Evolutionary conservation across 129 eudicot genomes (phyloP).

Genomic region (Flaveria ramosissima): DNA sequence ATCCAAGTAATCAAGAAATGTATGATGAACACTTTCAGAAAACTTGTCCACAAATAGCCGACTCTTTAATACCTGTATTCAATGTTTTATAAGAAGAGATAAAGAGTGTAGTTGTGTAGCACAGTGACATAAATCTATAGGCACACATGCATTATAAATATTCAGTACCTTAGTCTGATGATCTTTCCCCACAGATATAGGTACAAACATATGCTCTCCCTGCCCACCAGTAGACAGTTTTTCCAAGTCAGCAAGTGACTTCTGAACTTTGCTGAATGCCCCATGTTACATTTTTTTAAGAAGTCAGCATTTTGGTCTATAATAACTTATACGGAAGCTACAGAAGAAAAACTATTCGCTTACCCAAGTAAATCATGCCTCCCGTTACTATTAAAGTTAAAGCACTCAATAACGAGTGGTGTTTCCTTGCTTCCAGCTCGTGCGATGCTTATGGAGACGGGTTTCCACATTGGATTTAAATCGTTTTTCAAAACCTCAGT

Average conservation of each 20-base stretch:
- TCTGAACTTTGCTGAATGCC: constrained; percentile 68
- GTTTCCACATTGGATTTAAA: constrained; percentile 83
- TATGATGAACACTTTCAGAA: constrained; percentile 73
- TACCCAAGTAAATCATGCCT: constrained; percentile 95
- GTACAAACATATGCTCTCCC: constrained; percentile 64
- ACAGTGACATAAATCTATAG: neutral
- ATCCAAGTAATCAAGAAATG: constrained; percentile 93
- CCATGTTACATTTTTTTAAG: neutral
- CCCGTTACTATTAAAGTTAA: constrained; percentile 86
- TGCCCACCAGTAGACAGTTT: constrained; percentile 51
- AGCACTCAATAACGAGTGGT: constrained; percentile 84
- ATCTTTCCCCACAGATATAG: constrained; percentile 56
- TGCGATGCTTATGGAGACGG: constrained; percentile 62
- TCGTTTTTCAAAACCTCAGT: constrained; percentile 89
- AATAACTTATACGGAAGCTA: constrained; percentile 18
- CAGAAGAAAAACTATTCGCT: constrained; percentile 23
- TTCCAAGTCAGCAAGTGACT: constrained; percentile 79
- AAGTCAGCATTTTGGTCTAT: constrained; percentile 10
- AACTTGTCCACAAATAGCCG: constrained; percentile 79
- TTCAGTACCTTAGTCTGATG: constrained; percentile 64
- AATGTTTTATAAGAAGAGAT: neutral
- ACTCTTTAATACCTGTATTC: constrained; percentile 77
- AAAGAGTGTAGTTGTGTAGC: constrained; percentile 13
- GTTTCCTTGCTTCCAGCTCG: constrained; percentile 98
- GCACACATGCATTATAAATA: neutral